phyloP scores from a whole-genome alignment of 75 land plant genomes.

The Pinus tabuliformis region DNA sequence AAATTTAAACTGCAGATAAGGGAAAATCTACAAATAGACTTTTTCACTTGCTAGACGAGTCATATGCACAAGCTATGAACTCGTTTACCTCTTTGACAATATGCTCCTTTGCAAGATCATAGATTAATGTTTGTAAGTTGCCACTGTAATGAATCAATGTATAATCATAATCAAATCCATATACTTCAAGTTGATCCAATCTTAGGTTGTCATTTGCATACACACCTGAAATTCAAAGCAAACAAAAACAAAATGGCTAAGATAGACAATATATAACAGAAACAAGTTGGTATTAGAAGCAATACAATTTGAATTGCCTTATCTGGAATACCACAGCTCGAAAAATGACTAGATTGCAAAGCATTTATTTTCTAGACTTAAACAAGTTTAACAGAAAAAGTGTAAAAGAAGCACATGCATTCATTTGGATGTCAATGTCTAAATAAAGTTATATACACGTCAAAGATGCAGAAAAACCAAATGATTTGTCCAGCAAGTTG shows the following conservation, averaged over 20 bases:
- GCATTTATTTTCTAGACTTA: not conserved
- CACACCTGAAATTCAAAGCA: conserved; percentile 48
- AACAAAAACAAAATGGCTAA: not conserved
- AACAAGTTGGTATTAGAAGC: not conserved
- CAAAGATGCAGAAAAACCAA: no score
- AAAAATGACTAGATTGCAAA: not conserved
- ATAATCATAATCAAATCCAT: conserved; percentile 98
- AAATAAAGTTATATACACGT: no score
- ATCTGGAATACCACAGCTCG: not conserved
- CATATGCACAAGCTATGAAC: not conserved
- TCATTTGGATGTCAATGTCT: no score
- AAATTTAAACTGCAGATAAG: not conserved
- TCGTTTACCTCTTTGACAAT: conserved; percentile 89
- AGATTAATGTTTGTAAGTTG: conserved; percentile 72
- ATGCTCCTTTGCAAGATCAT: conserved; percentile 87
- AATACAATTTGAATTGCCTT: not conserved
- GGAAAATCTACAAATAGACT: not conserved
- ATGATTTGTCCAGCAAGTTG: no score
- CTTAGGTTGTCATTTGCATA: conserved; percentile 88
- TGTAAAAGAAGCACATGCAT: no score
- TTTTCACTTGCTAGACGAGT: not conserved
- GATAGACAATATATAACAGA: not conserved
- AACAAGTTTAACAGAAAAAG: no score
- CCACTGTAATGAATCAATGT: conserved; percentile 88
- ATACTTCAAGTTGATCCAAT: conserved; percentile 73